phyloP scores from a whole-genome alignment of 2,329 filamentous ascomycete species.

The Claviceps africana region DNA sequence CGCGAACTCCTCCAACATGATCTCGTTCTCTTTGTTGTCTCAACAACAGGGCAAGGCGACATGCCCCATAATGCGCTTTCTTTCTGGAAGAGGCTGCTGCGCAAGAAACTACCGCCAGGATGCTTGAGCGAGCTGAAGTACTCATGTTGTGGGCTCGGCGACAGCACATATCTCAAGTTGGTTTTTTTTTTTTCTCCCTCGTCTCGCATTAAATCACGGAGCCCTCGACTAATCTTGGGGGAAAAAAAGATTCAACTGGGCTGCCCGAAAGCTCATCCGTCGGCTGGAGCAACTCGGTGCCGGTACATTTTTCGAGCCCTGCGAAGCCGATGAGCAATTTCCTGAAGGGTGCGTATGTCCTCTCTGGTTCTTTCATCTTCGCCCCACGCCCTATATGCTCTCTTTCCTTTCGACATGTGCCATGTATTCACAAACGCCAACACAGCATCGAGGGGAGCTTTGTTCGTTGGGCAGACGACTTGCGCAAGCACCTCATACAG shows the following conservation, averaged over 20 bases:
- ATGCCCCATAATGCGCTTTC: constrained; percentile 67
- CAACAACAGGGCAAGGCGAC: constrained; percentile 91
- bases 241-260: constrained; percentile 68
- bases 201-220: background rate
- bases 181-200: constrained; percentile 11
- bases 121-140: constrained; percentile 59
- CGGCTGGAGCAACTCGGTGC: constrained; percentile 75
- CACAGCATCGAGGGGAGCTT: constrained; percentile 67
- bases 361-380: constrained; percentile 15
- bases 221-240: background rate
- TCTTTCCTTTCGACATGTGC: background rate
- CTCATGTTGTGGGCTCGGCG: constrained; percentile 79
- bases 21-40: constrained; percentile 66
- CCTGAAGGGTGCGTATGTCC: constrained; percentile 56
- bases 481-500: constrained; percentile 53
- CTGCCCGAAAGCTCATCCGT: constrained; percentile 74
- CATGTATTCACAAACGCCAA: background rate
- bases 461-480: constrained; percentile 57
- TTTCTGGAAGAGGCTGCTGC: constrained; percentile 77
- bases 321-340: constrained; percentile 88
- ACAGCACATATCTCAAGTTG: constrained; percentile 86
- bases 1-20: constrained; percentile 34
- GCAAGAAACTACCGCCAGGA: constrained; percentile 59
- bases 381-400: background rate
- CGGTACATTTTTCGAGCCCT: constrained; percentile 57